Evolutionary conservation across 768 basidiomycete species (phyloP).

Genomic region (Mycena sanguinolenta): DNA sequence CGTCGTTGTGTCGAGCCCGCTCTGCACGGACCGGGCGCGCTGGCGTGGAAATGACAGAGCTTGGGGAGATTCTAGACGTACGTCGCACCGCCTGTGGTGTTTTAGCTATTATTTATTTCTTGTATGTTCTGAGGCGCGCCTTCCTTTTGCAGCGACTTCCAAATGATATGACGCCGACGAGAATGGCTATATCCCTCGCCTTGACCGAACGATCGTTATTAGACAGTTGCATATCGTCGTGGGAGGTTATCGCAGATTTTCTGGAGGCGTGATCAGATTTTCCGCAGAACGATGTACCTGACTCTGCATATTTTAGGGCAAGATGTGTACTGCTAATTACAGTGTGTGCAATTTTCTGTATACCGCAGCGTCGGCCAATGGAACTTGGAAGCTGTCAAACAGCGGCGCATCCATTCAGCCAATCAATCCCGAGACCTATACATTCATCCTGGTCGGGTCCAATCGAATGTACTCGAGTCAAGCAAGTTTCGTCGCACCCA

Average conservation of each 20-base stretch:
- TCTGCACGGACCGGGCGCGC: slow-evolving; percentile 45
- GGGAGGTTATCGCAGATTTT: slow-evolving; percentile 46
- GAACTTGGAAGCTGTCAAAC: neutral
- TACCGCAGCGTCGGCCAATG: slow-evolving; percentile 8
- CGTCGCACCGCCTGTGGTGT: slow-evolving; percentile 27
- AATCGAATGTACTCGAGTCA: neutral
- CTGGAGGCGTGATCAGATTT: slow-evolving; percentile 17
- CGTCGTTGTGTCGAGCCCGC: slow-evolving; percentile 48
- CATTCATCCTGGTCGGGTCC: slow-evolving; percentile 12
- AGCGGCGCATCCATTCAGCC: slow-evolving; percentile 21
- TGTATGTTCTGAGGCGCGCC: slow-evolving; percentile 19
- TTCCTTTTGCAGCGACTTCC: slow-evolving; percentile 52
- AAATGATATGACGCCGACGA: slow-evolving; percentile 53
- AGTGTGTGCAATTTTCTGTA: neutral
- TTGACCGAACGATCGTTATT: slow-evolving; percentile 67
- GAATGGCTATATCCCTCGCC: slow-evolving; percentile 59
- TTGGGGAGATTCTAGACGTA: slow-evolving; percentile 56
- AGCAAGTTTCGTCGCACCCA: too few species aligned
- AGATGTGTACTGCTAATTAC: neutral
- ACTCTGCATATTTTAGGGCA: slow-evolving; percentile 6
- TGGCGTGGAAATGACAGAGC: slow-evolving; percentile 40
- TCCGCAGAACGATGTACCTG: slow-evolving; percentile 14
- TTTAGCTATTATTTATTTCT: slow-evolving; percentile 2
- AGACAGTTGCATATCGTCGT: slow-evolving; percentile 62
- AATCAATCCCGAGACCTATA: slow-evolving; percentile 13